Base-by-base conservation (phyloP, 495 filamentous ascomycete species). In the Xeromyces bisporus region DNA sequence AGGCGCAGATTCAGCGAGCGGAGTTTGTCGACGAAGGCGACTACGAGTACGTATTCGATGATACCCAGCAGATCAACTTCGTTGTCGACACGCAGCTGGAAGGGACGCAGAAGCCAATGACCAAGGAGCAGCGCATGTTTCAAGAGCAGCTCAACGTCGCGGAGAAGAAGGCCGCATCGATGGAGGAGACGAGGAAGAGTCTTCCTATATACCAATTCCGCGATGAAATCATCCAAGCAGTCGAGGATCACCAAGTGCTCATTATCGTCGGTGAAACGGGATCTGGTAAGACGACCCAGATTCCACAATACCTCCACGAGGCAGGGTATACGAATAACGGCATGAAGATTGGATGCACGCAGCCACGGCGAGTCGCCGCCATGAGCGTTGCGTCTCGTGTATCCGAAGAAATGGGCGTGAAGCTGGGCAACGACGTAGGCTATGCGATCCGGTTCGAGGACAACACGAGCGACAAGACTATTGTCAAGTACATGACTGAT, bases 321-420 rank as follows among this genome's bases (percentile, higher is more conserved):
- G 80, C 83, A 15, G 86, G 91, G 33, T 94, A 82, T 65, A 87
- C 83, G 33, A 71, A 73, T 31, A 74, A 80, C 41, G 72, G 67
- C 29, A 45, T 71, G 46, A 64, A 67, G 38, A 44, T 66, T 33
- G 53, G 58, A 28, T 66, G 66, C 29, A 69, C 66, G 3, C 83
- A 97, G 50, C 89, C 89, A n/a, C 75, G 89, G 36, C 73, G 89
- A 58, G 89, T 99, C 24, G 91, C 91, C 23, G 91, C 91, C 38
- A 96, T 94, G 91, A 94, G 87, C 21, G 91, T 99, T 11, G 91
- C 91, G 15, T 81, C 96, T 51, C 89, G 91, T 79, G 91, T 99
- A n/a, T 85, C 91, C 12, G 69, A 87, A 46, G 91, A 99, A 55
- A 76, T 96, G 75, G 91, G 96, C 51, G 89, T 96, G 37, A 69